Evolutionary conservation across 805 yeast genomes (phyloP).

Genomic region (Yarrowia bubula): DNA sequence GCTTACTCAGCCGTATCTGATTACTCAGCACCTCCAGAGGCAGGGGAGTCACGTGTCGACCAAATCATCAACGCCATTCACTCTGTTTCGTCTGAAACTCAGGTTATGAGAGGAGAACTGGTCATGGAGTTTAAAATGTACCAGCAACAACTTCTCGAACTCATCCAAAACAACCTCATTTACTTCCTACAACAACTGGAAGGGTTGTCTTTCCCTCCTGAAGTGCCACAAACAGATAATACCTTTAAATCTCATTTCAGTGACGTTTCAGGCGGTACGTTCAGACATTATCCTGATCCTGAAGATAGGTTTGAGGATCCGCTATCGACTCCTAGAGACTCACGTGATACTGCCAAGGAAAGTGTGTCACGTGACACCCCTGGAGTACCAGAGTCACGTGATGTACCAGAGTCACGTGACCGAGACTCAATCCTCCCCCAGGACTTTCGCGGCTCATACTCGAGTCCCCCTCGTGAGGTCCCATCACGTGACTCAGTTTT

Average conservation of each 20-base stretch:
- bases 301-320: not conserved
- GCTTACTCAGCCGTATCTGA: too few relatives aligned
- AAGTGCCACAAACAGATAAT: not conserved
- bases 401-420: too few relatives aligned
- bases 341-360: not conserved
- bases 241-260: not conserved
- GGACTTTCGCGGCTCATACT: too few relatives aligned
- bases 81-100: slow-evolving; percentile 29
- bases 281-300: not conserved
- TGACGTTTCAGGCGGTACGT: not conserved
- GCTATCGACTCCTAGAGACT: not conserved
- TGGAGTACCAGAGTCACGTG: too few relatives aligned
- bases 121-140: slow-evolving; percentile 14
- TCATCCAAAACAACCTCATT: not conserved
- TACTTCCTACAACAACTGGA: not conserved
- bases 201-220: not conserved
- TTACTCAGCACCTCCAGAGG: not conserved
- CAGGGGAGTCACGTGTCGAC: not conserved
- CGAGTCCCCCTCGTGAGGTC: too few relatives aligned
- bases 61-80: not conserved
- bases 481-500: too few relatives aligned
- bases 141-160: slow-evolving; percentile 10
- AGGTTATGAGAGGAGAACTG: slow-evolving; percentile 7
- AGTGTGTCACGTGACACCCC: too few relatives aligned
- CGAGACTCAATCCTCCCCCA: too few relatives aligned